Evolutionary conservation across 2,329 filamentous ascomycete genomes (phyloP).

Genomic region (Trichoderma simmonsii): DNA sequence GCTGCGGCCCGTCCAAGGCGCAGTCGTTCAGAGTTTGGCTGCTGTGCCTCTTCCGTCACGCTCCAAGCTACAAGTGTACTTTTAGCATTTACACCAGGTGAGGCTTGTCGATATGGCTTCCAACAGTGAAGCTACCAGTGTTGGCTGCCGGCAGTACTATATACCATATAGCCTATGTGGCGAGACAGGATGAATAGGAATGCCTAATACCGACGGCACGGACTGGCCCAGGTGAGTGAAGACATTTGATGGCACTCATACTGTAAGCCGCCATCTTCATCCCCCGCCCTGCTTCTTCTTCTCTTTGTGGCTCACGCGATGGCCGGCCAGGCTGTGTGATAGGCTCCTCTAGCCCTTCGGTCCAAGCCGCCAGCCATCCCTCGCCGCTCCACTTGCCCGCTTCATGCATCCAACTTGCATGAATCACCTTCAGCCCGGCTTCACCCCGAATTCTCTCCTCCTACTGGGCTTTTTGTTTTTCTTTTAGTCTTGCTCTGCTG

Average conservation of each 20-base stretch:
- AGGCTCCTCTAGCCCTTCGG: conserved; percentile 2
- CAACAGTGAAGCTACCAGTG: not conserved
- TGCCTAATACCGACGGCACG: not conserved
- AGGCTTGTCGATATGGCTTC: not conserved
- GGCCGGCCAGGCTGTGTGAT: not conserved
- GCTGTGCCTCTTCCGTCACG: conserved; percentile 3
- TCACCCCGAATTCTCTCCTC: not conserved
- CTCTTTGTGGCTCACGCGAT: conserved; percentile 2
- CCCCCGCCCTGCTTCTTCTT: not conserved
- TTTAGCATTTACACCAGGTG: not conserved
- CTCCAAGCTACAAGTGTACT: not conserved
- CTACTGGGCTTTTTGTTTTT: not conserved
- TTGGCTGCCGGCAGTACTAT: not conserved
- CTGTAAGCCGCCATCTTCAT: not conserved
- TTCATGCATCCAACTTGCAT: conserved; percentile 18
- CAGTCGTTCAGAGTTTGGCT: not conserved
- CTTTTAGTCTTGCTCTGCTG: not conserved
- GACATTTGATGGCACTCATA: not conserved
- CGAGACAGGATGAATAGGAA: not conserved
- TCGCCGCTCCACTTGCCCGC: conserved; percentile 8
- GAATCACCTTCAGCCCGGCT: conserved; percentile 16
- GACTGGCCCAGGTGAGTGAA: not conserved
- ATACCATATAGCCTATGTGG: not conserved
- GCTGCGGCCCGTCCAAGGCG: conserved; percentile 16
- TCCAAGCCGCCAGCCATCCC: conserved; percentile 8